Base-by-base conservation (phyloP, 2,329 filamentous ascomycete genomes). In the Colletotrichum cordylinicola region DNA sequence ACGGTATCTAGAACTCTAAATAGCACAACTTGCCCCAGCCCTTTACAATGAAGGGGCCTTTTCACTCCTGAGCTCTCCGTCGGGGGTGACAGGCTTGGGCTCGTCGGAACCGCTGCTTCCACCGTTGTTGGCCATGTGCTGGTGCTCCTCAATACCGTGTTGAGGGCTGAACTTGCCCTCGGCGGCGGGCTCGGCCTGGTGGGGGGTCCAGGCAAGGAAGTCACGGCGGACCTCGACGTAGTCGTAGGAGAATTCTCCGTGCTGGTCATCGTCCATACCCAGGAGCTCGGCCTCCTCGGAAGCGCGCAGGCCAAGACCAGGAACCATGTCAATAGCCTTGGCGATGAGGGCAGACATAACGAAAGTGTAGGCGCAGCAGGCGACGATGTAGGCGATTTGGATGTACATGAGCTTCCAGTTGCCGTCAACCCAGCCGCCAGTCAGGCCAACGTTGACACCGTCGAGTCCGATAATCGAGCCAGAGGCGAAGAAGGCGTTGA, bases 211-310 rank as follows among this genome's bases (percentile, higher is more conserved):
- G 75, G 95, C 95, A 52, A 97, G 91, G 88, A 96, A 97, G 86
- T 97, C 95, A 81, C 95, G 92, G 82, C 95, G 93, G 75, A 96
- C 94, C 89, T 97, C 95, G 79, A 97, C 95, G 84, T 96, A 97
- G 84, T 97, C 95, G 88, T 96, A 96, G 15, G 94, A 95, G 83
- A 96, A 97, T 86, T 97, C 95, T 85, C 95, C 95, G 80, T 96
- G 94, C 87, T 97, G 95, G 86, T 96, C 94, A 82, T 96, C 95
- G 82, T 97, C 95, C 94, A 96, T 96, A 79, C 95, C 95, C 72
- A 96, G 91, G 15, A 96, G 91, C 85, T 97, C 95, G 29, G 95
- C 95, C 85, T 96, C 93, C 81, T 96, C 94, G 31, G 91, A 93
- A 10, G 94, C 94, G 74, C 95, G 94, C 61, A 97, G 93, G 83